These are phyloP conservation scores for Capillidium rhysosporum DNA, from an alignment of 371 early-diverging fungal genomes.

Conservation along the genomic window DNA sequence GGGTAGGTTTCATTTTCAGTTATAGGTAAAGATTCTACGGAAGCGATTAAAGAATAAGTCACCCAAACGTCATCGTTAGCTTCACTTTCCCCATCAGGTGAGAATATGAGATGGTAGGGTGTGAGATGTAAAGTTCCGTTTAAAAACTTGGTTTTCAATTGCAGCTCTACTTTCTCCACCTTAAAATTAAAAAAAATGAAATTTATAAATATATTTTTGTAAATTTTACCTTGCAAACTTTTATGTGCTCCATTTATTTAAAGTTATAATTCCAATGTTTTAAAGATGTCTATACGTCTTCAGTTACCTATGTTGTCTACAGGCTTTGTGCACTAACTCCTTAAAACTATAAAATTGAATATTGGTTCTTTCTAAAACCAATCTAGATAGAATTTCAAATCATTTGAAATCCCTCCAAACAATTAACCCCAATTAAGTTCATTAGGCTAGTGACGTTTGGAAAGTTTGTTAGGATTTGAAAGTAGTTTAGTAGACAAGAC, in stretches of 20 bases:
- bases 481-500: too few relatives aligned
- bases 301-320: too few relatives aligned
- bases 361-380: too few relatives aligned
- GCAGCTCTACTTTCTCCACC: conserved; percentile 40
- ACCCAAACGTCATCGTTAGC: conserved; percentile 49
- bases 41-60: conserved; percentile 67
- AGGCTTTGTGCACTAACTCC: too few relatives aligned
- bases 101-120: conserved; percentile 60
- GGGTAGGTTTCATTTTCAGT: conserved; percentile 25
- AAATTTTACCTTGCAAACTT: background rate
- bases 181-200: conserved; percentile 9
- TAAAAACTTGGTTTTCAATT: conserved; percentile 26
- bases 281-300: too few relatives aligned
- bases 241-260: background rate
- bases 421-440: too few relatives aligned
- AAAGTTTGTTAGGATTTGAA: too few relatives aligned
- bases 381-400: too few relatives aligned
- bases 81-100: conserved; percentile 10
- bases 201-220: background rate
- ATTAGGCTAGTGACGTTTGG: too few relatives aligned
- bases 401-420: too few relatives aligned
- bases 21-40: conserved; percentile 43
- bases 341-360: too few relatives aligned
- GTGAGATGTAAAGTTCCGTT: conserved; percentile 56
- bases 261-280: too few relatives aligned